Conservation (phyloP, 306 rosid species). For the Fagus crenata region DNA sequence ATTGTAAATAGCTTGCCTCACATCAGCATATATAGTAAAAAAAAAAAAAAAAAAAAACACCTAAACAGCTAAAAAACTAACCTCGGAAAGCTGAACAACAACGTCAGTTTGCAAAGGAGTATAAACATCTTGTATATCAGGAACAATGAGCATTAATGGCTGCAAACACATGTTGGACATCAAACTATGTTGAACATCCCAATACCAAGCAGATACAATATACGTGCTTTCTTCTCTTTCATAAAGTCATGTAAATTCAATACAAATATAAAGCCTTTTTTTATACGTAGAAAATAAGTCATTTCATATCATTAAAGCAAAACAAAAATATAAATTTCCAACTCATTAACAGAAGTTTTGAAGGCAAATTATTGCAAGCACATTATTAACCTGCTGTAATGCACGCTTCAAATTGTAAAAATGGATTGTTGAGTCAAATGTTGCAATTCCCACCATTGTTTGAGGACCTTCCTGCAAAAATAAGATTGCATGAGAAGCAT, state of each 20-base stretch:
- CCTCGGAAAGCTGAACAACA: slow-evolving; percentile 90
- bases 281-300: too few species aligned
- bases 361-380: background rate
- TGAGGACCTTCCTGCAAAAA: slow-evolving; percentile 86
- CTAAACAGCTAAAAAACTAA: slow-evolving; percentile 33
- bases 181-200: slow-evolving; percentile 21
- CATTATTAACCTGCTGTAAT: slow-evolving; percentile 72
- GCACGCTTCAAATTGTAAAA: slow-evolving; percentile 94
- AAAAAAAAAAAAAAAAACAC: slow-evolving; percentile 24
- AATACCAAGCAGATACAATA: too few species aligned
- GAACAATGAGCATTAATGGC: slow-evolving; percentile 98
- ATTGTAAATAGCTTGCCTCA: too few species aligned
- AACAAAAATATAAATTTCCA: too few species aligned
- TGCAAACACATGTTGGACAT: slow-evolving; percentile 41
- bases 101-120: slow-evolving; percentile 93
- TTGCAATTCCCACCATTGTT: slow-evolving; percentile 86
- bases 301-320: too few species aligned
- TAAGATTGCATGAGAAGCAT: background rate
- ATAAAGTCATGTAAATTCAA: too few species aligned
- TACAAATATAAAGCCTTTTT: too few species aligned
- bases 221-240: too few species aligned
- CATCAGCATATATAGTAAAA: background rate
- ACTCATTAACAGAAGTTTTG: background rate
- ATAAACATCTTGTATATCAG: slow-evolving; percentile 96
- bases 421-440: slow-evolving; percentile 94